Conservation (phyloP, 306 rosid genomes). For the Ormosia emarginata region DNA sequence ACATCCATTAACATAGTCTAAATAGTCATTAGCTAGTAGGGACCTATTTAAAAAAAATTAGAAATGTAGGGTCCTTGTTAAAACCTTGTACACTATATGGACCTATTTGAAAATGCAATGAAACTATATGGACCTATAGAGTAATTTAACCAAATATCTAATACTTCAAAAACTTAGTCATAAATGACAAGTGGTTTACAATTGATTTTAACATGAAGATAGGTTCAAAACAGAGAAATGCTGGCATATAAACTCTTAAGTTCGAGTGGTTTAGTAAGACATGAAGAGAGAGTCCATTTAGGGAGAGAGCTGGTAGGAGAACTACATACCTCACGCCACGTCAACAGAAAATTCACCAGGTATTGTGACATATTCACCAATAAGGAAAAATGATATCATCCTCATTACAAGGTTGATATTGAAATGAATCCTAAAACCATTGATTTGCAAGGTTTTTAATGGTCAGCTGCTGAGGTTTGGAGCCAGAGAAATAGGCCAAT, state of each 20-base stretch:
- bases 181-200: neutral
- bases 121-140: neutral
- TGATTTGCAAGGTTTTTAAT: too few relatives aligned
- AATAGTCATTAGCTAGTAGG: neutral
- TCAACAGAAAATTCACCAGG: too few relatives aligned
- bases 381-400: too few relatives aligned
- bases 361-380: too few relatives aligned
- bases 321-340: neutral
- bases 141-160: neutral
- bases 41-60: neutral
- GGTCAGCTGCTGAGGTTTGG: too few relatives aligned
- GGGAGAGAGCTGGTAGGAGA: neutral
- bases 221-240: neutral
- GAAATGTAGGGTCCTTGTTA: neutral
- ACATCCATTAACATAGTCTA: neutral
- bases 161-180: neutral
- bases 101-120: too few relatives aligned
- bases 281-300: neutral
- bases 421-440: too few relatives aligned
- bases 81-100: neutral
- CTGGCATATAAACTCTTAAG: neutral
- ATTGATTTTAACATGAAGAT: neutral
- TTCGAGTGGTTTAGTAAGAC: neutral
- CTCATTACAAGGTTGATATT: too few relatives aligned
- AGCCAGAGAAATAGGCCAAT: too few relatives aligned